A percentile compares a stretch with the other conserved stretches of the same genome.
phyloP scores from a whole-genome alignment of 2,329 filamentous ascomycete genomes.

The Pestalotiopsis sp. region DNA sequence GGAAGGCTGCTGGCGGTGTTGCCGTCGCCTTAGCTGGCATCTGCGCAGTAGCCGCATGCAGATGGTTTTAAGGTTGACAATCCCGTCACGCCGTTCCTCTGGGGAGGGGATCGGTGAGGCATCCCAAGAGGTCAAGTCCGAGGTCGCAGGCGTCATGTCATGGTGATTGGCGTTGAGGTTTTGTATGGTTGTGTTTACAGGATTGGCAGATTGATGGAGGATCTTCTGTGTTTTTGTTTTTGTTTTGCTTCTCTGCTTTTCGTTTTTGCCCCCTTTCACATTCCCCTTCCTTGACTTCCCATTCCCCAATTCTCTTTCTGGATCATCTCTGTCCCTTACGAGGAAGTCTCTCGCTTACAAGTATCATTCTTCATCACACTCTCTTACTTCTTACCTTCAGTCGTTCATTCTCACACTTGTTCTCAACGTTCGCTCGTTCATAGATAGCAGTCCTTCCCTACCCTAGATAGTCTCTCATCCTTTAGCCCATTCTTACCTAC shows the following conservation, averaged over 20 bases:
- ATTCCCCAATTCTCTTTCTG: not conserved
- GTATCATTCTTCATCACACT: not conserved
- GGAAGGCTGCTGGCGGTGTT: not conserved
- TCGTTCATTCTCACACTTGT: not conserved
- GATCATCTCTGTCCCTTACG: not conserved
- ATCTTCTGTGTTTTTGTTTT: not conserved
- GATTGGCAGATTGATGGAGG: slow-evolving; percentile 5
- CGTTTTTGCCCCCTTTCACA: not conserved
- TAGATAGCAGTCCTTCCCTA: not conserved
- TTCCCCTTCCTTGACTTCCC: not conserved
- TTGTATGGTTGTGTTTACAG: not conserved
- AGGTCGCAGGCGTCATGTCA: not conserved
- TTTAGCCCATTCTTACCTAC: not conserved
- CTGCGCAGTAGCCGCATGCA: not conserved
- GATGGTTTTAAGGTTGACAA: not conserved
- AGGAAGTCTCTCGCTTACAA: not conserved
- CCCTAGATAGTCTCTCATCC: not conserved
- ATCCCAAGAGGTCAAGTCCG: not conserved
- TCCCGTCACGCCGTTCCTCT: not conserved
- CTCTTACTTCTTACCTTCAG: not conserved
- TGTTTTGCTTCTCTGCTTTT: not conserved
- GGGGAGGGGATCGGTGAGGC: not conserved
- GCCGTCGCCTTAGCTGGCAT: not conserved
- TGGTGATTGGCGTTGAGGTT: not conserved
- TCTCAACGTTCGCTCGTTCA: not conserved